phyloP scores from a whole-genome alignment of 768 basidiomycete species.

The Xerocomellus dryophilus region DNA sequence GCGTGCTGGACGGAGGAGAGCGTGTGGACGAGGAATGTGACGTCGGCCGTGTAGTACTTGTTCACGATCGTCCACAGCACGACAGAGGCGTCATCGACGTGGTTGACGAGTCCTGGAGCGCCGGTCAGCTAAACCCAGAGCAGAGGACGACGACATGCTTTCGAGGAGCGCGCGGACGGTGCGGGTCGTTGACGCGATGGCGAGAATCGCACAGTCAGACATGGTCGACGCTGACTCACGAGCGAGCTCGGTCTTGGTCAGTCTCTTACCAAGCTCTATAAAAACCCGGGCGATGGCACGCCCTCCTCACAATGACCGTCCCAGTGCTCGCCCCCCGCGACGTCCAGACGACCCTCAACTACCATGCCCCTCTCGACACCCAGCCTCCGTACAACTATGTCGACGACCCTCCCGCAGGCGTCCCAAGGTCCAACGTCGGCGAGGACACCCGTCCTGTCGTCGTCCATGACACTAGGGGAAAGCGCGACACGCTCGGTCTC shows the following conservation, averaged over 20 bases:
- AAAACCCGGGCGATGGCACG: too few relatives aligned
- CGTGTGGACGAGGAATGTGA: constrained; percentile 60
- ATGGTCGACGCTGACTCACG: too few relatives aligned
- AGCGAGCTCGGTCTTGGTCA: too few relatives aligned
- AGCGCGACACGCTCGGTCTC: constrained; percentile 28
- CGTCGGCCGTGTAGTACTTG: constrained; percentile 77
- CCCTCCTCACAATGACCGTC: constrained; percentile 12
- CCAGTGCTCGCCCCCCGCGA: constrained; percentile 32
- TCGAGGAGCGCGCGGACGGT: constrained; percentile 22
- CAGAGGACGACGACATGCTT: constrained; percentile 16
- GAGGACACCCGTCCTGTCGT: constrained; percentile 14
- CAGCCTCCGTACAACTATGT: constrained; percentile 38
- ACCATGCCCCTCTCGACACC: constrained; percentile 26
- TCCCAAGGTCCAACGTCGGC: constrained; percentile 32
- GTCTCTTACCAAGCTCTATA: too few relatives aligned
- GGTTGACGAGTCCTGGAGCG: constrained; percentile 23
- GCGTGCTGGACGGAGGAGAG: constrained; percentile 42
- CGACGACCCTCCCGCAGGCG: constrained; percentile 26
- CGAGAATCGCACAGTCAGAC: constrained; percentile 26
- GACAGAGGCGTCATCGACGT: constrained; percentile 14
- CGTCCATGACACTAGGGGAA: constrained; percentile 35
- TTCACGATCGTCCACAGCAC: constrained; percentile 77
- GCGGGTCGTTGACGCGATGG: constrained; percentile 21
- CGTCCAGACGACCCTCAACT: constrained; percentile 39
- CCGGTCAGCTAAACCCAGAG: constrained; percentile 15